Base-by-base conservation (phyloP, 768 basidiomycete species). In the Pisolithus orientalis region DNA sequence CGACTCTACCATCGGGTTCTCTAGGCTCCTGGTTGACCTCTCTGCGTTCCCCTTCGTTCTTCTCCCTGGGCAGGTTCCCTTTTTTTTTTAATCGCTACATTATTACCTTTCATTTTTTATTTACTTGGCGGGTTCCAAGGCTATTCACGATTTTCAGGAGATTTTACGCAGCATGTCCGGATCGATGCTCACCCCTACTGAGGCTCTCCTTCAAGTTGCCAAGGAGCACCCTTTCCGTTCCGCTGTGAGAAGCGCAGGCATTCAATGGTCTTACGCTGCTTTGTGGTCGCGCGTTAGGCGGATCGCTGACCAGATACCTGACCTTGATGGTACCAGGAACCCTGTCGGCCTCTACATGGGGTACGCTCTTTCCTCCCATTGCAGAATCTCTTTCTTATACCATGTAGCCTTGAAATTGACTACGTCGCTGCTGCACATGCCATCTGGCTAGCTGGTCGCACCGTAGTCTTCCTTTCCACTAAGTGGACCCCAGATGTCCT, bases 401-500 rank as follows among this genome's bases (percentile, higher is more conserved):
- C 8, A 11, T 5, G 14, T 44, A 66, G 65, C 49, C 60, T 67
- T 51, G 65, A 67, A 48, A 60, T 67, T 21, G 62, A 64, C 47
- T 66, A 59, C 17, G 57, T 67, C 46, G 57, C 65, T 44, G 65
- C 56, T 17, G 64, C 65, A 31, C 65, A 67, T 32, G 65, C 65
- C 8, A 58, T 63, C 53, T 67, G 65, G 65, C 55, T 67, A 25
- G 39, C 54, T 40, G 60, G 66, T 7, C 54, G 59, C 37, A 58
- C 62, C n/a, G 55, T 63, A 11, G 58, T 63, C 32, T 63, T 64
- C 47, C 64, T 66, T 39, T 67, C 63, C n/a, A 56, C 55, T 8
- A 67, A 65, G 43, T 67, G 65, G 66, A 60, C 62, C 10, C 48
- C 55, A 1, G 66, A 63, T 21, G 65, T 67, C 6, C 58, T 66